phyloP scores from a whole-genome alignment of 2,329 filamentous ascomycete species.

The Dissoconium aciculare region DNA sequence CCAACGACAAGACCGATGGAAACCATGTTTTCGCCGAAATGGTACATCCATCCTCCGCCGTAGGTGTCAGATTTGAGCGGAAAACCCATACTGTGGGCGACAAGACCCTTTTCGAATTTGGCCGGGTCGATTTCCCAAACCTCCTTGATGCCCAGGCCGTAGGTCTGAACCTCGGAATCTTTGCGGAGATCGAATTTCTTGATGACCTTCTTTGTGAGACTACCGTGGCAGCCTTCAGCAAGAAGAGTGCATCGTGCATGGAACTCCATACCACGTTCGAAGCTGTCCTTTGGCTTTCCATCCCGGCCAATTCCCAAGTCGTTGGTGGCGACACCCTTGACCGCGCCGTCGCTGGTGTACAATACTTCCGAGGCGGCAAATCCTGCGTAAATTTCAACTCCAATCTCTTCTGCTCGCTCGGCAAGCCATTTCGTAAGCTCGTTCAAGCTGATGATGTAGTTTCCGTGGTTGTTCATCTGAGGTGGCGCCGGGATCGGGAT shows the following conservation, averaged over 20 bases:
- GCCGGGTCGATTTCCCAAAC: slow-evolving; percentile 92
- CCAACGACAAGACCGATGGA: slow-evolving; percentile 82
- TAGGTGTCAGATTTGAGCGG: slow-evolving; percentile 80
- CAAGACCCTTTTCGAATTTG: slow-evolving; percentile 75
- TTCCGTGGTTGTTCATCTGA: slow-evolving; percentile 96
- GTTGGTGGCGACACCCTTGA: slow-evolving; percentile 89
- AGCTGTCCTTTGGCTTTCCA: slow-evolving; percentile 74
- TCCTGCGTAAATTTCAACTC: slow-evolving; percentile 90
- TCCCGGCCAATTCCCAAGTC: slow-evolving; percentile 72
- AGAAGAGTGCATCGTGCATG: slow-evolving; percentile 84
- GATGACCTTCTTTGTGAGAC: slow-evolving; percentile 83
- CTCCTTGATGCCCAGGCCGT: slow-evolving; percentile 87
- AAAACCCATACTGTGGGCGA: slow-evolving; percentile 85
- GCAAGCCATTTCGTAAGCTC: slow-evolving; percentile 93
- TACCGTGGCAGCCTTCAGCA: slow-evolving; percentile 89
- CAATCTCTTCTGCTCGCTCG: slow-evolving; percentile 88
- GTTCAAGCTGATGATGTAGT: slow-evolving; percentile 93
- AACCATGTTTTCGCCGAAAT: slow-evolving; percentile 95
- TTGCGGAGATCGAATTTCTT: slow-evolving; percentile 84
- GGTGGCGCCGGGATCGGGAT: slow-evolving; percentile 78
- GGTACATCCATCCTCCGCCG: slow-evolving; percentile 98
- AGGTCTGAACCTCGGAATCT: slow-evolving; percentile 87
- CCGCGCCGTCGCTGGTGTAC: slow-evolving; percentile 72
- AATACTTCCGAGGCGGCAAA: slow-evolving; percentile 90
- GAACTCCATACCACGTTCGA: slow-evolving; percentile 97